Evolutionary conservation across 495 filamentous ascomycete genomes (phyloP), one percentile per base, ranked within the genome.

Genomic region (Hyaloscypha hepaticicola): DNA sequence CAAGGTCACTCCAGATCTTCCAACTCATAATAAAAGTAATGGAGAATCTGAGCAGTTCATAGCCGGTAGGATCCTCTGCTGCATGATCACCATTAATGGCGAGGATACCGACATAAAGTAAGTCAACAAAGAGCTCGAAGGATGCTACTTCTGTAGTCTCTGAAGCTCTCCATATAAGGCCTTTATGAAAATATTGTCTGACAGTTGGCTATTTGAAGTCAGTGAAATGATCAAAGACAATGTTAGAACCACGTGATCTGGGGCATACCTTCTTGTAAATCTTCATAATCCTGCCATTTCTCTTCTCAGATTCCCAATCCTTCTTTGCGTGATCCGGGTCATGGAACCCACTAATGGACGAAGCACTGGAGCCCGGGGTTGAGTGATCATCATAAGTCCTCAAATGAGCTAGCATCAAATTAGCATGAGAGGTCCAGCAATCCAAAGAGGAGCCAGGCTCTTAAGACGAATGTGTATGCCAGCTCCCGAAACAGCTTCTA

Each of bases 161-260:
- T 11, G 74, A 73, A 5, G 82, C 80, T 31, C 84, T 77, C 85
- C 85, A 87, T 14, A 87, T 73, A 21, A 87, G 74, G 1, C 83
- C 83, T 62, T 83, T 80, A 67, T 87, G 84, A 67, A 84, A 86
- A 68, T 86, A 87, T 73, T 87, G 85, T 49, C 83, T 73, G 8
- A 87, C 75, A 3, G 81, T 77, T 8, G 85, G 85, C 72, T 77
- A 52, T 29, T 55, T 31, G 16, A 9, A 5, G n/a, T 70, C 21
- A 67, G 64, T 28, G 25, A 5, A 34, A 5, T 34, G 19, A 45
- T 19, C 38, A 14, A 8, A 45, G 9, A n/a, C n/a, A n/a, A n/a
- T n/a, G n/a, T n/a, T 16, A 19, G 16, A 19, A 45, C 0, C 14
- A 14, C 38, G 12, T 45, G 12, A 11, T 45, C 38, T 45, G 11